Base-by-base conservation (phyloP, 306 rosid species). In the Glycine soja region DNA sequence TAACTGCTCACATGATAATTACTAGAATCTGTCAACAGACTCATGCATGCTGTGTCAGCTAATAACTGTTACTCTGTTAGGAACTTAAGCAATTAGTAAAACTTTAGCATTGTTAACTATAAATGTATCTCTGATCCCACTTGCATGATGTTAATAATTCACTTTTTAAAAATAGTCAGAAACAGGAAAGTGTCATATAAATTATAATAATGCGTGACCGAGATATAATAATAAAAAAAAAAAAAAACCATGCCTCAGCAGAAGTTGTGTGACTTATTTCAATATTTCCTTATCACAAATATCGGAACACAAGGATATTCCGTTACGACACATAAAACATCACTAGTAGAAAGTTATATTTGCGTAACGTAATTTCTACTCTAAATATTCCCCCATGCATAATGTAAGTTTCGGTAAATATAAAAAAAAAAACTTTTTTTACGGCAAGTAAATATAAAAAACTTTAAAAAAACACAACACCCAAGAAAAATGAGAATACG, bases 241-340 rank as follows among this genome's bases (percentile, higher is more conserved):
- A 19, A 24, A 24, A 24, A 8, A 81, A 52, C 10, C 80, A 74
- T 66, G 45, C 75, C 80, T 74, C 81, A 14, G 80, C 76, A 66
- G 80, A 81, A 54, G 74, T 74, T 15, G 51, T 74, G 63, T 45
- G 45, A 66, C 76, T 18, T 54, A 66, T 11, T 81, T 24, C 30
- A 24, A 24, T 24, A 24, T 24, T 24, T 42, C 46, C 46, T 42
- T 75, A 15, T 74, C 75, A 7, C 61, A 8, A 32, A 81, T 54
- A 65, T 66, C 75, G 45, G 62, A 42, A 51, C 53, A 53, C 10
- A 45, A 79, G 53, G 14, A 45, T 68, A 32, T 24, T 65, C 46
- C 48, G 5, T 66, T 56, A 75, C 76, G 14, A 59, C 59, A 47
- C 30, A 11, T 66, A 65, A 64, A 50, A 7, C 8, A 40, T 9